Base-by-base conservation (phyloP, 345 rosid species). In the Crucihimalaya himalaica region DNA sequence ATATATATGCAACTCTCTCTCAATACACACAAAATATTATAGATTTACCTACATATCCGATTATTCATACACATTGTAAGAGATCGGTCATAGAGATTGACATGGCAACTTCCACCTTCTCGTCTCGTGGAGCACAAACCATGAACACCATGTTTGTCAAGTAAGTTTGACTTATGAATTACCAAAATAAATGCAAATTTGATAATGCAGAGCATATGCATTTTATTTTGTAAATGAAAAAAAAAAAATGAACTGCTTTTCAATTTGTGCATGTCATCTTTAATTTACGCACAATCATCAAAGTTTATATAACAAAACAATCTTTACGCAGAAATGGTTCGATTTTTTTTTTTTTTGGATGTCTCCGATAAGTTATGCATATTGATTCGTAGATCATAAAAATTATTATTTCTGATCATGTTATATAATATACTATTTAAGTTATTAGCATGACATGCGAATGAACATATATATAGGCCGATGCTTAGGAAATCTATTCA, bases 41-140 rank as follows among this genome's bases (percentile, higher is more conserved):
- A 62, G 39, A 62, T 50, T n/a, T 15, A 32, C 19, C 8, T 57
- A 29, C n/a, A 40, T 34, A 2, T 60, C 2, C n/a, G 18, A 53
- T 21, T 25, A 40, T 12, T 68, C 66, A 68, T 37, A 31, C 52
- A 45, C 25, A 61, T 56, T 67, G 63, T 40, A 37, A 52, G 40
- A 58, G 58, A 61, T 19, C 54, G 51, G 53, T 25, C 46, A 53
- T 61, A 42, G 72, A 35, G 13, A 75, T 40, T 20, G 68, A 29
- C 51, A 78, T 68, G 78, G 78, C 81, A 1, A 79, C 81, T 47
- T 77, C 72, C 20, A 60, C 62, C n/a, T 79, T 73, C 68, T 60
- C 81, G 5, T 62, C 75, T 52, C 78, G 81, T 60, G 75, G 81
- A 19, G 81, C 72, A 18, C 78, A 73, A 28, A 73, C 79, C 42